Base-by-base conservation (phyloP, 306 rosid genomes). In the Alnus rubra region DNA sequence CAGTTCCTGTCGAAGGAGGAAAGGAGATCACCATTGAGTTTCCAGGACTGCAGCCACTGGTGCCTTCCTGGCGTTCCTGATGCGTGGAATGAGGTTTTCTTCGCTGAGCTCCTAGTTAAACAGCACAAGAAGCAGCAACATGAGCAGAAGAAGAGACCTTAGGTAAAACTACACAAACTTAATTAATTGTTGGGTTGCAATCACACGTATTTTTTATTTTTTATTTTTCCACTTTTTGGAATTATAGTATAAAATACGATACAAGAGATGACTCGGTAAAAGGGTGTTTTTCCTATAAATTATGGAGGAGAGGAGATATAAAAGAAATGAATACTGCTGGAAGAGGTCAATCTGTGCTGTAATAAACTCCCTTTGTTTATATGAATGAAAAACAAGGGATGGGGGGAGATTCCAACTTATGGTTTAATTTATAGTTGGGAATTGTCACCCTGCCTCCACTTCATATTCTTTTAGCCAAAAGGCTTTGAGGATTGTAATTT, bases 51-150 rank as follows among this genome's bases (percentile, higher is more conserved):
- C 87, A 95, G 99, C 83, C 99, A 95, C 76, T 95, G 99, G 99
- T 95, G 99, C 86, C 99, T 95, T 82, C 99, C 99, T 0, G 99
- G 99, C 9, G 97, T 95, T 77, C 99, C 99, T 9, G 99, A 95
- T 70, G 42, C 88, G 0, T 95, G 99, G 99, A 95, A 95, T 78
- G 98, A 95, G 83, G 78, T 93, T 75, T 85, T 95, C 76, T 93
- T 82, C 55, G 92, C 98, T 1, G 92, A 93, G 77, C 84, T 95
- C 48, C 83, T 93, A 13, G 56, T 88, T 56, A 82, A 88, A 77
- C 86, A 85, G 50, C 74, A 86, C 74, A 81, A 60, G 73, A 83
- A 55, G 51, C 79, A 81, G 79, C 86, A 85, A 55, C 82, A 83
- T 56, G 45, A 42, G 45, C 92, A 82, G 75, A 83, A 81, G 84